Percentiles rank a stretch among this genome's conserved stretches.
Conservation (phyloP, 2,329 filamentous ascomycete genomes). For the Arthroderma uncinatum region DNA sequence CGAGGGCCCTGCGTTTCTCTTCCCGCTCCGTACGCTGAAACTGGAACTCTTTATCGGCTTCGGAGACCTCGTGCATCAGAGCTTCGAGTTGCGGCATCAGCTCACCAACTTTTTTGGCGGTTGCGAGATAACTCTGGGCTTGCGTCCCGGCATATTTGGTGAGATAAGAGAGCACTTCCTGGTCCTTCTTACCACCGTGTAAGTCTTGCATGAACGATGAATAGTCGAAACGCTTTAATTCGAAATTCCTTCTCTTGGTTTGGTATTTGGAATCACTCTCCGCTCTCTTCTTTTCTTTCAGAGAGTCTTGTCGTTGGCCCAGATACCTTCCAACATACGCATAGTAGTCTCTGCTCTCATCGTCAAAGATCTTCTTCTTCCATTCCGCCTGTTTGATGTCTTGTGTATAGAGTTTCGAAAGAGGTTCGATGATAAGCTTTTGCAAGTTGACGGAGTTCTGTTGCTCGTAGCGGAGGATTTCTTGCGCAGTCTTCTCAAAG, state of each 20-base stretch:
- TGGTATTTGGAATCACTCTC: constrained; percentile 97
- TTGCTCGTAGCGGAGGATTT: constrained; percentile 78
- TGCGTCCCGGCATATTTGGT: constrained; percentile 91
- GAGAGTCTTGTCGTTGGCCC: constrained; percentile 87
- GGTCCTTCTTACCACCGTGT: constrained; percentile 97
- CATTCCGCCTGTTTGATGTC: constrained; percentile 97
- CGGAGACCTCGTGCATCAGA: constrained; percentile 73
- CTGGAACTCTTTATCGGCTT: constrained; percentile 93
- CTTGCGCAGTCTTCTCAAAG: constrained; percentile 88
- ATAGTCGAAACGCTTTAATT: constrained; percentile 96
- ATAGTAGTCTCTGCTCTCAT: constrained; percentile 98
- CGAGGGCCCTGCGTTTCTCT: constrained; percentile 78
- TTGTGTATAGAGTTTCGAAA: constrained; percentile 80
- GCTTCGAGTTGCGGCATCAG: constrained; percentile 85
- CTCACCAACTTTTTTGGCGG: constrained; percentile 76
- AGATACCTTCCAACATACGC: constrained; percentile 88
- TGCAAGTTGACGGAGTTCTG: constrained; percentile 76
- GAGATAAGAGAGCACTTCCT: constrained; percentile 87
- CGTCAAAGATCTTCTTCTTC: constrained; percentile 96
- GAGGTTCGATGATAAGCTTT: constrained; percentile 86
- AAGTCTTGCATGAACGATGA: constrained; percentile 98
- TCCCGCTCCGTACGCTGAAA: constrained; percentile 90
- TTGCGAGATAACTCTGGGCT: constrained; percentile 66
- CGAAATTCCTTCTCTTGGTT: constrained; percentile 82
- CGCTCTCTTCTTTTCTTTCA: constrained; percentile 92